A percentile compares a stretch with the other conserved stretches of the same genome.
These are phyloP conservation scores for Mrakia gelida DNA, from an alignment of 768 basidiomycete species.

Conservation along the genomic window DNA sequence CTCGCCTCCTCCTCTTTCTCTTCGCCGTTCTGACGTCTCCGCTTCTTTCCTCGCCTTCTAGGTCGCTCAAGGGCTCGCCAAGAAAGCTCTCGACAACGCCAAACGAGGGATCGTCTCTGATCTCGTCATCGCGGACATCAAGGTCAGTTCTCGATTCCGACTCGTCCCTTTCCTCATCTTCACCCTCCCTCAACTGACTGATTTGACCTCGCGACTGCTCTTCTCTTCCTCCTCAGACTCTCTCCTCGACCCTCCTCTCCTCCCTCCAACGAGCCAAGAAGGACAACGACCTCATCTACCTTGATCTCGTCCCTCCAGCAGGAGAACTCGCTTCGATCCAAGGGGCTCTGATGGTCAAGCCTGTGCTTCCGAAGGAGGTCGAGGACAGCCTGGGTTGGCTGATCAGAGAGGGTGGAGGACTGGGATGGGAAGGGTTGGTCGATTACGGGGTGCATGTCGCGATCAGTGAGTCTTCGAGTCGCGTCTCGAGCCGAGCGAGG, in stretches of 20 bases:
- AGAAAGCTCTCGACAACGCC: constrained; percentile 64
- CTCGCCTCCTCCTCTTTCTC: background rate
- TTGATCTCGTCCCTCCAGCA: constrained; percentile 72
- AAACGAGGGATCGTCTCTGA: constrained; percentile 60
- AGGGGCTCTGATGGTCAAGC: constrained; percentile 62
- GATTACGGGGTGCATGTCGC: constrained; percentile 86
- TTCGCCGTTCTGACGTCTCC: background rate
- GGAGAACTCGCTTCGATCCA: constrained; percentile 63
- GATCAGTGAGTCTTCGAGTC: constrained; percentile 57
- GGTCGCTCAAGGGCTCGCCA: constrained; percentile 62
- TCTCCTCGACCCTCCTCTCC: constrained; percentile 66
- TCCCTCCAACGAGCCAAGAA: constrained; percentile 67
- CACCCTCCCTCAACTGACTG: background rate
- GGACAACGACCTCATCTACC: constrained; percentile 95
- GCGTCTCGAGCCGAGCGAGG: background rate
- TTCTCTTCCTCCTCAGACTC: constrained; percentile 54
- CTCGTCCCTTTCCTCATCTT: too few relatives aligned
- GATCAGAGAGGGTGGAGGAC: constrained; percentile 47
- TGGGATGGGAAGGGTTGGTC: constrained; percentile 65
- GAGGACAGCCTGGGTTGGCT: constrained; percentile 44
- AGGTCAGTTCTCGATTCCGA: constrained; percentile 47
- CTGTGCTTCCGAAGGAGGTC: constrained; percentile 51
- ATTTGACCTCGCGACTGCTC: background rate
- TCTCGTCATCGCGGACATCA: constrained; percentile 69
- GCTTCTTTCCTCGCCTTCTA: constrained; percentile 31